These are phyloP conservation scores for Mrakia frigida DNA, from an alignment of 768 basidiomycete genomes.

Conservation along the genomic window DNA sequence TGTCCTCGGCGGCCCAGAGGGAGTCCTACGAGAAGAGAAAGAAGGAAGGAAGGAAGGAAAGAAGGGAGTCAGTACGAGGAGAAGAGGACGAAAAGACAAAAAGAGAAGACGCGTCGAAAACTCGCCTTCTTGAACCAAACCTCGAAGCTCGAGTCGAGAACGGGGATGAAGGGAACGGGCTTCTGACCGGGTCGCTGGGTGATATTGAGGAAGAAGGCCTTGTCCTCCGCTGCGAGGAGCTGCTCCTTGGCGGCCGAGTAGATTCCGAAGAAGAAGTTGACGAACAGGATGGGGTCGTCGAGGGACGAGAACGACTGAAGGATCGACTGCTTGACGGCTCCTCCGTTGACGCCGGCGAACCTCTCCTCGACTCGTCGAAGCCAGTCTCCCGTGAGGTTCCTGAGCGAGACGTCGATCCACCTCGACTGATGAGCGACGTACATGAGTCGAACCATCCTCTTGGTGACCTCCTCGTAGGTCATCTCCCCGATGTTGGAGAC, in stretches of 20 bases:
- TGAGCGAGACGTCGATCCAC: constrained; percentile 86
- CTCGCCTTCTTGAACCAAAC: constrained; percentile 99
- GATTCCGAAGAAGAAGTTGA: constrained; percentile 70
- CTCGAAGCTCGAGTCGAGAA: constrained; percentile 85
- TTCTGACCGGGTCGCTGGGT: constrained; percentile 95
- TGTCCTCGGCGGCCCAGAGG: constrained; percentile 95
- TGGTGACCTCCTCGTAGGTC: constrained; percentile 95
- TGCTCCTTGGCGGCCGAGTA: constrained; percentile 80
- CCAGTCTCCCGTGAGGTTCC: constrained; percentile 96
- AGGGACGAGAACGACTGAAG: constrained; percentile 76
- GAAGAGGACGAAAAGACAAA: constrained; percentile 16
- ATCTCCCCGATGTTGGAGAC: constrained; percentile 86
- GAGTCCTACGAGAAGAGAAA: constrained; percentile 61
- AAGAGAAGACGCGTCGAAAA: constrained; percentile 18
- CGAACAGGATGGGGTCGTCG: constrained; percentile 69
- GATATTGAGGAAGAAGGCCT: constrained; percentile 92
- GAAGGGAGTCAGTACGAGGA: neutral
- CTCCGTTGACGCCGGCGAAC: constrained; percentile 74
- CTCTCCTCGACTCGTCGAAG: constrained; percentile 90
- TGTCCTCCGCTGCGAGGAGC: constrained; percentile 85
- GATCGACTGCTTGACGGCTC: constrained; percentile 69
- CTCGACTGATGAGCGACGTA: constrained; percentile 84
- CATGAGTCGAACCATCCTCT: constrained; percentile 90
- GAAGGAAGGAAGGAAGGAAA: constrained; percentile 3
- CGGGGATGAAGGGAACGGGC: constrained; percentile 95